A percentile compares a stretch with the other conserved stretches of the same genome.
Conservation (phyloP, 1,284 basidiomycete species). For the Papiliotrema fonsecae region DNA sequence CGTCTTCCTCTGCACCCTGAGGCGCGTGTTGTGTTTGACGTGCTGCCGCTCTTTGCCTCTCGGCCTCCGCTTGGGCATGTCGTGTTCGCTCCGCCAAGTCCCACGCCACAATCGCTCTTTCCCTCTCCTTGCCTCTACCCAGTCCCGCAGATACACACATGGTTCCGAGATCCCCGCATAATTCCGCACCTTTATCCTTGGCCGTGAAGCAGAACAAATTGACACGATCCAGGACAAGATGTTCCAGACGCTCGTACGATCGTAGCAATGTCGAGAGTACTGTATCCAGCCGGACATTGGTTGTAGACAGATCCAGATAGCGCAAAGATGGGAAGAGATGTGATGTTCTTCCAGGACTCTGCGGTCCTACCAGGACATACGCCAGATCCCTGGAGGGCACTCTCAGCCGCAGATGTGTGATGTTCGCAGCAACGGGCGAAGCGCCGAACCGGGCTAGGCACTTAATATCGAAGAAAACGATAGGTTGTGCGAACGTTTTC, state of each 20-base stretch:
- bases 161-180: constrained; percentile 41
- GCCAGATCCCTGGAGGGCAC: constrained; percentile 46
- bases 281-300: constrained; percentile 47
- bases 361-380: constrained; percentile 32
- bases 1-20: constrained; percentile 11
- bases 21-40: not conserved
- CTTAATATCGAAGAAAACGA: constrained; percentile 49
- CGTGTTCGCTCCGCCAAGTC: constrained; percentile 35
- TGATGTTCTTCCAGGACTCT: constrained; percentile 2
- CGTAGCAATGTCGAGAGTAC: constrained; percentile 36
- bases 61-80: constrained; percentile 26
- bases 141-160: constrained; percentile 39
- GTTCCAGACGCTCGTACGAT: constrained; percentile 36
- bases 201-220: constrained; percentile 48
- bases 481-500: constrained; percentile 48
- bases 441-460: constrained; percentile 44
- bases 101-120: constrained; percentile 41
- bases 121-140: constrained; percentile 41
- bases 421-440: constrained; percentile 34
- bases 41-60: constrained; percentile 6
- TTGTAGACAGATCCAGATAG: constrained; percentile 49
- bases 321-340: constrained; percentile 35
- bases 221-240: constrained; percentile 47
- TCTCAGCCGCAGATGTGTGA: constrained; percentile 45
- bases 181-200: constrained; percentile 37